These are phyloP conservation scores for Avena eriantha DNA, from an alignment of 176 grass and related monocot genomes.

Conservation along the genomic window DNA sequence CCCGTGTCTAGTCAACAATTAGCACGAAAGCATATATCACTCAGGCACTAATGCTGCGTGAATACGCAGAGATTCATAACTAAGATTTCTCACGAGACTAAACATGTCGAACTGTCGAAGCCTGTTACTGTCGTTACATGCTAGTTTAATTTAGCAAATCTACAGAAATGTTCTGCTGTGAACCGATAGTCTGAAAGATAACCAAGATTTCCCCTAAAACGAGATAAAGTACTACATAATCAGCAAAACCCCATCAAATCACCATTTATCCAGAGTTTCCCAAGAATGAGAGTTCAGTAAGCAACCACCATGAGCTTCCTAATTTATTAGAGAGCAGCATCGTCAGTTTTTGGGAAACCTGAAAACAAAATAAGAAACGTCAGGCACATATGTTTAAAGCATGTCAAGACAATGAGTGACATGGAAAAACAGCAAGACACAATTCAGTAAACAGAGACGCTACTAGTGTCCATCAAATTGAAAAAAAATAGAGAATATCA, in stretches of 20 bases:
- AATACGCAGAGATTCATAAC: no score
- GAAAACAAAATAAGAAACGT: constrained; percentile 1
- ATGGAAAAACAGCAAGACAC: neutral
- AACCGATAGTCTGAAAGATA: neutral
- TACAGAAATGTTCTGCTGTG: neutral
- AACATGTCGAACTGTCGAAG: no score
- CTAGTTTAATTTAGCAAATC: neutral
- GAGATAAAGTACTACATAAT: neutral
- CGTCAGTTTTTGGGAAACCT: neutral
- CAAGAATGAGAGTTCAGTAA: neutral
- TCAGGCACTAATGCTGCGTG: no score
- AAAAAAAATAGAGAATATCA: neutral
- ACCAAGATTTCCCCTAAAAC: neutral
- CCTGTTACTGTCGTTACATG: neutral
- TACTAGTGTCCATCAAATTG: neutral
- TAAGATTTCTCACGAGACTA: no score
- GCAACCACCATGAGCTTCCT: neutral
- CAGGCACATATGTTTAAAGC: neutral
- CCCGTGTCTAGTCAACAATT: no score
- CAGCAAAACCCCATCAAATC: neutral
- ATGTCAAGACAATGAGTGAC: neutral
- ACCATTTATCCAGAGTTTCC: neutral
- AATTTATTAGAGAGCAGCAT: neutral
- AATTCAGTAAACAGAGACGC: neutral
- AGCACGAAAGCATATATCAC: no score